Evolutionary conservation across 2,329 filamentous ascomycete species (phyloP).

Genomic region (Xylariomycetidae sp.): DNA sequence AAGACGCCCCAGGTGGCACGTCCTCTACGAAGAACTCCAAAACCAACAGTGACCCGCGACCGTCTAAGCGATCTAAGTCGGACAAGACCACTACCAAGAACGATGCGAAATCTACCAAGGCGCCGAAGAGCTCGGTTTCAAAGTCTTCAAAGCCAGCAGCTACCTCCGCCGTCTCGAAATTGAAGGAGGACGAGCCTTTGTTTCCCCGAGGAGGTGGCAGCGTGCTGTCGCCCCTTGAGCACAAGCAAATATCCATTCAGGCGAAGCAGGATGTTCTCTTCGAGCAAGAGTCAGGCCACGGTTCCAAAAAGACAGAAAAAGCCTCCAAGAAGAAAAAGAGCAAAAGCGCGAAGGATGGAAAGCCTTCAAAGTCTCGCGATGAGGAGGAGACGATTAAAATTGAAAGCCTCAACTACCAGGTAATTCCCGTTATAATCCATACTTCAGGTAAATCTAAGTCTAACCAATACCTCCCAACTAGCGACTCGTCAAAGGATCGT

Average conservation of each 20-base stretch:
- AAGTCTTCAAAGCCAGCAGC: slow-evolving; percentile 23
- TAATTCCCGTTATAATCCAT: too few species aligned
- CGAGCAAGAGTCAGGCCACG: slow-evolving; percentile 65
- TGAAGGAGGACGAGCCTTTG: slow-evolving; percentile 76
- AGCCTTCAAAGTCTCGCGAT: slow-evolving; percentile 47
- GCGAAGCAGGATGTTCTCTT: slow-evolving; percentile 88
- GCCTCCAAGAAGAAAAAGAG: slow-evolving; percentile 49
- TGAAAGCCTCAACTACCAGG: slow-evolving; percentile 86
- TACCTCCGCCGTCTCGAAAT: slow-evolving; percentile 36
- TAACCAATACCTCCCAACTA: slow-evolving; percentile 56
- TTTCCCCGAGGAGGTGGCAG: slow-evolving; percentile 93
- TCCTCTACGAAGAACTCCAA: slow-evolving; percentile 46
- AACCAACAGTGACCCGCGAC: slow-evolving; percentile 39
- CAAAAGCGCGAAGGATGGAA: slow-evolving; percentile 50
- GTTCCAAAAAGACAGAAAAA: slow-evolving; percentile 38
- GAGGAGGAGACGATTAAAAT: slow-evolving; percentile 62
- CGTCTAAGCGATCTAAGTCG: slow-evolving; percentile 43
- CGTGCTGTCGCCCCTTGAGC: slow-evolving; percentile 85
- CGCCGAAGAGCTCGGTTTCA: slow-evolving; percentile 16
- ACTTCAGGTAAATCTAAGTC: too few species aligned
- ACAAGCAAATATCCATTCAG: slow-evolving; percentile 93
- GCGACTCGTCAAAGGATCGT: slow-evolving; percentile 79
- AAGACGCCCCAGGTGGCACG: slow-evolving; percentile 50
- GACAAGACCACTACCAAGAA: slow-evolving; percentile 29
- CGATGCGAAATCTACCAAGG: slow-evolving; percentile 25